Evolutionary conservation across 2,329 filamentous ascomycete species (phyloP), one percentile per base, ranked within the genome.

Genomic region (Cytospora mali): DNA sequence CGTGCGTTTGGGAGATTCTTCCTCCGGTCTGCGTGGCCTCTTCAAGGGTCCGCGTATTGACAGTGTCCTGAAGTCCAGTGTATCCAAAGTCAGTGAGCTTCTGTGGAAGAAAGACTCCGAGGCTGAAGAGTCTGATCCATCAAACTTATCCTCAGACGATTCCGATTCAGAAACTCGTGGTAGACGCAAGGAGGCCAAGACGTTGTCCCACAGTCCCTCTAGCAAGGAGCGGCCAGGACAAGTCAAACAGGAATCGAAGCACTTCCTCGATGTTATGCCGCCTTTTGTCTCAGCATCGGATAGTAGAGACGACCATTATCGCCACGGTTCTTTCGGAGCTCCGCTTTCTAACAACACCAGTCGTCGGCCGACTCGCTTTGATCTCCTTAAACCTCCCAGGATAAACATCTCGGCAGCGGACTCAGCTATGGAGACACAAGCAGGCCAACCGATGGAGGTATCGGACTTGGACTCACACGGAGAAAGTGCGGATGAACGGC

Each of bases 11-110:
- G 78, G 73, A 61, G 78, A 83, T 59, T 72, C 75, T 46, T 85
- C 84, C 11, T 64, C 68, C 21, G 86, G 84, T 39, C 80, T 92
- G 10, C 85, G 88, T 49, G 87, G 89, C 7, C 88, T 97, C 54
- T 89, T 97, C 75, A 94, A 92, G 75, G 88, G 88, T 3, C 85
- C 87, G 55, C 83, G 90, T 61, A 87, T 94, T 66, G 90, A 92
- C 65, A 90, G 86, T 31, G 82, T 92, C 31, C 84, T 96, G 51
- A 81, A 83, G 28, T 84, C 79, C 7, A 76, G 84, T 27, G 82
- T 86, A 6, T 84, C 82, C 28, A 85, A 81, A 68, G 73, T 87
- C 16, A 80, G 83, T 31, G 84, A 86, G 56, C 76, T 87, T 58
- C 67, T 87, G 25, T 86, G 84, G 82, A 81, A 79, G 67, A 84